Base-by-base conservation (phyloP, 352 stramenopile genomes). In the Phytophthora pisi region DNA sequence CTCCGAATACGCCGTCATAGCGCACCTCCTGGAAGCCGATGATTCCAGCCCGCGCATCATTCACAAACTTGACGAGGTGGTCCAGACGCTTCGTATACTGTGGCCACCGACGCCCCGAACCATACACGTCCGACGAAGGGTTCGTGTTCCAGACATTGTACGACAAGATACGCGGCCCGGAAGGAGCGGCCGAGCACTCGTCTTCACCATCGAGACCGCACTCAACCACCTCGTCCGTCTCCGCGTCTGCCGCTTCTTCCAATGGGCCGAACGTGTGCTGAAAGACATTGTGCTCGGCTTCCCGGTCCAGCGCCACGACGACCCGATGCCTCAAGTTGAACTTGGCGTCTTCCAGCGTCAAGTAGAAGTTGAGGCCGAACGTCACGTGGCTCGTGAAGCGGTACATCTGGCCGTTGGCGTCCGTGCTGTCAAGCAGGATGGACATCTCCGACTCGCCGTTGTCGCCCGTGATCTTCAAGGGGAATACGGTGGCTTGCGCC, bases 91-190 rank as follows among this genome's bases (percentile, higher is more conserved):
- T 90, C 2, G 40, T 60, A 72, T 97, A 97, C 57, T 92, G 84
- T n/a, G 53, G 42, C 82, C 84, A 93, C 9, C 90, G 84, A 28
- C 73, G 71, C 6, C 56, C 34, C 47, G 67, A 56, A 43, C 84
- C 87, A 57, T 92, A 91, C 26, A 93, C 80, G 26, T 90, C 76
- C 0, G 65, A 75, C 0, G 86, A 88, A 4, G 90, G 90, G 55
- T 96, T 97, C 10, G 88, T 96, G 72, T 96, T 96, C 90, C 90
- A 97, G 11, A 96, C 81, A 45, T 97, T 97, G 76, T 92, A 97
- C 46, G 88, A 90, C 34, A 95, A 66, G 31, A 96, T 95, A 20
- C 86, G 77, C 11, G 86, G 86, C 0, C 58, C 70, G 9, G 45
- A 59, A 47, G 47, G 47, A 42, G 38, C 51, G 38, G 42, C 47